phyloP scores from a whole-genome alignment of 257 asterid species.

The Nicotiana tomentosiformis region DNA sequence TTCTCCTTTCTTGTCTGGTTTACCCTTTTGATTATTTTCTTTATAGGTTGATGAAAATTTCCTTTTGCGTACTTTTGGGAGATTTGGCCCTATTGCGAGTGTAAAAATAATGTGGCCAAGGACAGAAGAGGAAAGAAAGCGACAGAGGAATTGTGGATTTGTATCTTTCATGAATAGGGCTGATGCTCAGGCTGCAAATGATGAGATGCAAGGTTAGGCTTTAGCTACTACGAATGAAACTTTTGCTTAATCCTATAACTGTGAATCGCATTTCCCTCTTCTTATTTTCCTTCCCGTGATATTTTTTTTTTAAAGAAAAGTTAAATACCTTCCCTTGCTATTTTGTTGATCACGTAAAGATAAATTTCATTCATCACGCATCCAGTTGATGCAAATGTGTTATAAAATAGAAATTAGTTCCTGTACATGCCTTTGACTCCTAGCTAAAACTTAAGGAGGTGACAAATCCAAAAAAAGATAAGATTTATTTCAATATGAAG shows the following conservation, averaged over 20 bases:
- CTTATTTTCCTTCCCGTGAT: neutral
- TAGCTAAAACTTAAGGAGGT: too few species aligned
- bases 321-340: too few species aligned
- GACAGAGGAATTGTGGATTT: conserved; percentile 90
- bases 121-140: conserved; percentile 83
- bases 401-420: too few species aligned
- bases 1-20: neutral
- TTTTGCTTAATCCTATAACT: neutral
- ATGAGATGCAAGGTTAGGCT: conserved; percentile 88
- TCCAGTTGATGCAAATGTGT: too few species aligned
- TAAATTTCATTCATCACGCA: too few species aligned
- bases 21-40: neutral
- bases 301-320: too few species aligned
- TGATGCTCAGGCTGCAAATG: conserved; percentile 93
- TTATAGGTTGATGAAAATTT: conserved; percentile 87
- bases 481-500: too few species aligned
- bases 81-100: conserved; percentile 98
- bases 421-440: too few species aligned
- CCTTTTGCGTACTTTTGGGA: conserved; percentile 90
- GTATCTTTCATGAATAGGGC: conserved; percentile 93
- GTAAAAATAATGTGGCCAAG: conserved; percentile 99
- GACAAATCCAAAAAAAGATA: too few species aligned
- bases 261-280: neutral
- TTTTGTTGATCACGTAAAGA: too few species aligned
- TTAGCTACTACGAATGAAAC: neutral